phyloP scores from a whole-genome alignment of 257 asterid genomes.

The Nicotiana sylvestris region DNA sequence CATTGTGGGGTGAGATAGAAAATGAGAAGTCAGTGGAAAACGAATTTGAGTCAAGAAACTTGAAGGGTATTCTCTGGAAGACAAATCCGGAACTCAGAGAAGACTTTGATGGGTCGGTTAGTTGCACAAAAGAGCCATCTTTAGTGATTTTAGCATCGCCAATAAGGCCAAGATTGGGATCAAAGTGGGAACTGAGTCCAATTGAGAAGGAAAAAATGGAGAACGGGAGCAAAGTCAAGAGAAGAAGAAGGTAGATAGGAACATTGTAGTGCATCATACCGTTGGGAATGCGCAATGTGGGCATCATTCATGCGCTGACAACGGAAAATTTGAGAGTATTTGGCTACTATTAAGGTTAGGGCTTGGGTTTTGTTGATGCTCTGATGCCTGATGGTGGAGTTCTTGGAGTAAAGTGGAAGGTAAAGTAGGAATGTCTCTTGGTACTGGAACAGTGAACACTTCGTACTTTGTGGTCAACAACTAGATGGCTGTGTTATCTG shows the following conservation, averaged over 20 bases:
- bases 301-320: neutral
- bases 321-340: neutral
- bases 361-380: neutral
- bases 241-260: neutral
- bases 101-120: conserved; percentile 43
- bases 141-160: conserved; percentile 54
- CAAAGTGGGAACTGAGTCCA: conserved; percentile 38
- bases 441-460: neutral
- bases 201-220: conserved; percentile 37
- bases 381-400: neutral
- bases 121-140: conserved; percentile 36
- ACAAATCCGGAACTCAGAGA: conserved; percentile 57
- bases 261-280: neutral
- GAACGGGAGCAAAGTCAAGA: conserved; percentile 21
- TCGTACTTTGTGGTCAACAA: neutral
- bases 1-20: conserved; percentile 54
- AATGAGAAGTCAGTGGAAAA: conserved; percentile 73
- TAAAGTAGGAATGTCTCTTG: neutral
- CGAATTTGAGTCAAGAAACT: conserved; percentile 36
- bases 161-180: conserved; percentile 37
- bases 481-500: neutral
- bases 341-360: neutral
- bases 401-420: neutral
- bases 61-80: conserved; percentile 50
- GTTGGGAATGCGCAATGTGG: neutral